Conservation (phyloP, 2,329 filamentous ascomycete species). For the Aquanectria penicillioides region DNA sequence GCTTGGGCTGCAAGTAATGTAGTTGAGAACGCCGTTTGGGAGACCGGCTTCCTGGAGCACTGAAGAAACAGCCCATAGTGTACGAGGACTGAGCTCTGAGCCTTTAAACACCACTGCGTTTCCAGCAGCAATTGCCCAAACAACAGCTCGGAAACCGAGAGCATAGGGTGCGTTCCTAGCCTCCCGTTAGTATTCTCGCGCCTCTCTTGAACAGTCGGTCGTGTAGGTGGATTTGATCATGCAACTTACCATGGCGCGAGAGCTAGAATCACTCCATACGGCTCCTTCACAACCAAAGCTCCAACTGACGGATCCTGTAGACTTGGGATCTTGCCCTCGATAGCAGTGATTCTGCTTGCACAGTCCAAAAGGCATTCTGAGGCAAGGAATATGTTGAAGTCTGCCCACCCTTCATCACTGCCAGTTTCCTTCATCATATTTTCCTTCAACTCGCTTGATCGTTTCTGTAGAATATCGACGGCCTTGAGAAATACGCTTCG, state of each 20-base stretch:
- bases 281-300: conserved; percentile 65
- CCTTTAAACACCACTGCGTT: conserved; percentile 40
- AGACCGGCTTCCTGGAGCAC: conserved; percentile 54
- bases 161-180: conserved; percentile 30
- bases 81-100: conserved; percentile 46
- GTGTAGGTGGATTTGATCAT: conserved; percentile 13
- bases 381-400: conserved; percentile 19
- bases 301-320: conserved; percentile 42
- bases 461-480: conserved; percentile 65
- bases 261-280: conserved; percentile 43
- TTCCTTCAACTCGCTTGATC: conserved; percentile 62
- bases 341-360: conserved; percentile 9
- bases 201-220: conserved; percentile 16
- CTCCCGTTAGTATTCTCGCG: conserved; percentile 37
- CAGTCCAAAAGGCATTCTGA: conserved; percentile 1
- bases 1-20: conserved; percentile 44
- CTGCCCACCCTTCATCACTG: conserved; percentile 29
- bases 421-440: conserved; percentile 60
- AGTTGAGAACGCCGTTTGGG: conserved; percentile 53
- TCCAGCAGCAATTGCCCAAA: conserved; percentile 20
- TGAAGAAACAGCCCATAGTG: conserved; percentile 45
- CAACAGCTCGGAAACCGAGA: conserved; percentile 12
- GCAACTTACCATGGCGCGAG: conserved; percentile 45
- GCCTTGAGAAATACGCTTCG: conserved; percentile 71
- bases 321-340: conserved; percentile 8